Evolutionary conservation across 139 green algal genomes (phyloP).

Genomic region (Dunaliella sp.): DNA sequence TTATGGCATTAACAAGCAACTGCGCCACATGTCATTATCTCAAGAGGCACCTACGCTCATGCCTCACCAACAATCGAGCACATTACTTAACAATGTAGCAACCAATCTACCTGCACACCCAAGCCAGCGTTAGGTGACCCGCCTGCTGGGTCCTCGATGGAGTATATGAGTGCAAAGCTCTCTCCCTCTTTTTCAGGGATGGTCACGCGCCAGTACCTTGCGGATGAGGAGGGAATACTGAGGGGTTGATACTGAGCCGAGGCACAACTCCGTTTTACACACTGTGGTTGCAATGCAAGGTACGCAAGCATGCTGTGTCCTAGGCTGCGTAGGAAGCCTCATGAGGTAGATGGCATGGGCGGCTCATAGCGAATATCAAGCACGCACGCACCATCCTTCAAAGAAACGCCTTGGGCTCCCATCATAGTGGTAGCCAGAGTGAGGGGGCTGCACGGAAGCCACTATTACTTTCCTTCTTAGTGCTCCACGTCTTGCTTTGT

Average conservation of each 20-base stretch:
- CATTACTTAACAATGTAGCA: too few relatives aligned
- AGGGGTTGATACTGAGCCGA: neutral
- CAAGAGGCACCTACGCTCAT: too few relatives aligned
- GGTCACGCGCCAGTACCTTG: conserved; percentile 90
- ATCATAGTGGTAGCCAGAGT: conserved; percentile 88
- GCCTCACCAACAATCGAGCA: too few relatives aligned
- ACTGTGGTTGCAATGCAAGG: neutral
- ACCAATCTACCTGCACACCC: conserved; percentile 71
- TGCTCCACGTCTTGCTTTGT: too few relatives aligned
- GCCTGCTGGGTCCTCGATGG: conserved; percentile 79
- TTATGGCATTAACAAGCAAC: too few relatives aligned
- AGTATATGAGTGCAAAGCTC: conserved; percentile 95
- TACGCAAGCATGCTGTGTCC: neutral
- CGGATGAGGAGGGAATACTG: neutral
- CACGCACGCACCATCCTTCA: conserved; percentile 78
- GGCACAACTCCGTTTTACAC: neutral
- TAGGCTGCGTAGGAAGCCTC: too few relatives aligned
- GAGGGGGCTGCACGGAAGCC: conserved; percentile 39
- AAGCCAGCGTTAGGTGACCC: conserved; percentile 43
- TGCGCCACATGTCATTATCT: too few relatives aligned
- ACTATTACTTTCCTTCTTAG: too few relatives aligned
- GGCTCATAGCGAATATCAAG: too few relatives aligned
- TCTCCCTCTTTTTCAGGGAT: conserved; percentile 71
- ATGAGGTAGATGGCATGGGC: too few relatives aligned
- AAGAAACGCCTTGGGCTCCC: conserved; percentile 75